Conservation (phyloP, 495 filamentous ascomycete species). For the Penicillium egyptiacum region DNA sequence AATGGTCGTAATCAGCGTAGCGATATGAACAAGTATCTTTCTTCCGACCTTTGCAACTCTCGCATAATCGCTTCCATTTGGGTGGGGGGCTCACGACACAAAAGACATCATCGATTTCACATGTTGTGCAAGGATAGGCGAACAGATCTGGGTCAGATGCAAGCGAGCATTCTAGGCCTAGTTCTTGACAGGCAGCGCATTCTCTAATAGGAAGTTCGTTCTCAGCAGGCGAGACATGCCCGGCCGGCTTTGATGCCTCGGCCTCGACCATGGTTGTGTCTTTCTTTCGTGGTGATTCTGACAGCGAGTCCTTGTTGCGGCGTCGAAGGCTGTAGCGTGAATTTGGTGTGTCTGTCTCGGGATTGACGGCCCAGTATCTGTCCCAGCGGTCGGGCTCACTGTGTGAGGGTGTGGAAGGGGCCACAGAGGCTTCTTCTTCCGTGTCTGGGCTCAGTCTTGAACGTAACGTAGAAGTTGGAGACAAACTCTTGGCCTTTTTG, state of each 20-base stretch:
- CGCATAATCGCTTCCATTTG: conserved; percentile 9
- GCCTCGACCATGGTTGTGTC: not conserved
- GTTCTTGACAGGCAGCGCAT: conserved; percentile 2
- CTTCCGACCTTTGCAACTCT: not conserved
- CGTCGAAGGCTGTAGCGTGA: conserved; percentile 3
- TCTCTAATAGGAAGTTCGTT: not conserved
- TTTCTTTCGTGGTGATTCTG: not conserved
- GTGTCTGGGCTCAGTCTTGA: not conserved
- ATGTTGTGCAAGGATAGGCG: conserved; percentile 6
- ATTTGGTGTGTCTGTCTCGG: not conserved
- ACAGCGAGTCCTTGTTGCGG: not conserved
- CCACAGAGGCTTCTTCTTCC: not conserved
- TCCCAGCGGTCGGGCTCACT: conserved; percentile 7
- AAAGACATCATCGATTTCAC: not conserved
- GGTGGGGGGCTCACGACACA: conserved; percentile 5
- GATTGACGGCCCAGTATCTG: conserved; percentile 1
- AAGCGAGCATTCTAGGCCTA: not conserved
- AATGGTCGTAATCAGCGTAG: conserved; percentile 7
- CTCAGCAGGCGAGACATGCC: not conserved
- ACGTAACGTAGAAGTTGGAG: not conserved
- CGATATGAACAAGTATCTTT: conserved; percentile 1
- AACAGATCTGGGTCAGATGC: not conserved
- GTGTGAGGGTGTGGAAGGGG: not conserved
- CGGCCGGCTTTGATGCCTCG: not conserved
- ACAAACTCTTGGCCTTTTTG: not conserved